A percentile compares a stretch with the other conserved stretches of the same genome.
These are phyloP conservation scores for Nannizziopsis barbatae DNA, from an alignment of 2,329 filamentous ascomycete species.

Conservation along the genomic window DNA sequence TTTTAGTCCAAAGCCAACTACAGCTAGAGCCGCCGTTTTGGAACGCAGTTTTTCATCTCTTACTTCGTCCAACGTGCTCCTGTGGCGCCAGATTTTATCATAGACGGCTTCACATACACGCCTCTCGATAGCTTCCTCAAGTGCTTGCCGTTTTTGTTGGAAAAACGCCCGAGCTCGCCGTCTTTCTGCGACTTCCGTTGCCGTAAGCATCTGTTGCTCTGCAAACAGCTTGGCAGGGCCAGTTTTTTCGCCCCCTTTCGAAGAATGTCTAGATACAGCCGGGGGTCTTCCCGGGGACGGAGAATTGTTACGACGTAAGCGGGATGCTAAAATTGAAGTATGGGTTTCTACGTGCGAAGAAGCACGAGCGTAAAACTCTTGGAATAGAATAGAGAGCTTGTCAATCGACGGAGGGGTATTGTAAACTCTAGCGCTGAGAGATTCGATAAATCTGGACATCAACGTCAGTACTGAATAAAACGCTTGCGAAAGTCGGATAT, in stretches of 20 bases:
- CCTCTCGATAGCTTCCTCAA: conserved; percentile 88
- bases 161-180: conserved; percentile 67
- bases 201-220: conserved; percentile 80
- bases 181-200: conserved; percentile 67
- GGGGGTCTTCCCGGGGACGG: conserved; percentile 46
- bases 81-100: conserved; percentile 78
- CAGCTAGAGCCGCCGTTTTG: conserved; percentile 74
- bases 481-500: conserved; percentile 17
- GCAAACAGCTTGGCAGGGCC: conserved; percentile 23
- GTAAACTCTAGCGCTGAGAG: conserved; percentile 75
- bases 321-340: conserved; percentile 65
- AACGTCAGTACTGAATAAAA: not conserved
- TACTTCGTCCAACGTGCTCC: conserved; percentile 84
- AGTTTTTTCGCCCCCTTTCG: conserved; percentile 29
- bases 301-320: conserved; percentile 58
- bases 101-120: conserved; percentile 78
- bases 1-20: conserved; percentile 82
- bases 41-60: conserved; percentile 90
- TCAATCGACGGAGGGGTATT: conserved; percentile 73
- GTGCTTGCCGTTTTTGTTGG: conserved; percentile 60
- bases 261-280: conserved; percentile 43
- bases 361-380: conserved; percentile 81
- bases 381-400: conserved; percentile 72
- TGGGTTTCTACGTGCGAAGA: conserved; percentile 77
- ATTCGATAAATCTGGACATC: conserved; percentile 70